Base-by-base conservation (phyloP, 805 yeast species). In the Pichia cabralensis region DNA sequence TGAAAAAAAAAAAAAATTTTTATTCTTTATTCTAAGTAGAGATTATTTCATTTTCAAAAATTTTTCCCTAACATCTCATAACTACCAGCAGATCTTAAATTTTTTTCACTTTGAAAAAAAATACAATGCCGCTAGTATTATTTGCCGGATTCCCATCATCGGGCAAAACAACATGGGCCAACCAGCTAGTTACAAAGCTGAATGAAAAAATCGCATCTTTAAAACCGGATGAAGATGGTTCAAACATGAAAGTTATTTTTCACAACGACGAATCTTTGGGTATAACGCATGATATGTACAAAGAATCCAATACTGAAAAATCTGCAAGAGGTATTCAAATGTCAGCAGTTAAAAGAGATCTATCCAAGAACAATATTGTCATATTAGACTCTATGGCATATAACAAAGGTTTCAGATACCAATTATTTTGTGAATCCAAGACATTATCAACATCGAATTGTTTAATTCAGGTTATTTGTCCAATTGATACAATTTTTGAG, bases 321-420 rank as follows among this genome's bases (percentile, higher is more conserved):
- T 67, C 80, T 18, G 76, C 84, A 1, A 67, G 97, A 33, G 94
- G 94, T 0, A 68, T 72, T 19, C 95, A 88, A 48, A 77, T 88
- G 61, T 74, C 94, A 1, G 95, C 94, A 0, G 92, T 89, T 13
- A 84, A 85, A 49, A 67, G 96, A 44, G 84, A 80, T 43, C 56
- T 92, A 3, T 65, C 81, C 2, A 67, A 77, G 26, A 62, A 69
- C 21, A 76, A 72, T 15, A 67, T 92, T 20, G 96, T 92, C 1
- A 75, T 92, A 13, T 65, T 92, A 34, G 98, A 92, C 54, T 73
- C 92, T 2, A 64, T 86, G 48, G 76, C 83, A 26, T 92, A 92
- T 53, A 92, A 92, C 48, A 92, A 92, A 52, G 98, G 98, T 0
- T 86, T 88, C 55, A 65, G 98, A 40, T 92, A 92, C 58, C 98